Conservation (phyloP, 352 stramenopile species). For the Pythium guiyangense region DNA sequence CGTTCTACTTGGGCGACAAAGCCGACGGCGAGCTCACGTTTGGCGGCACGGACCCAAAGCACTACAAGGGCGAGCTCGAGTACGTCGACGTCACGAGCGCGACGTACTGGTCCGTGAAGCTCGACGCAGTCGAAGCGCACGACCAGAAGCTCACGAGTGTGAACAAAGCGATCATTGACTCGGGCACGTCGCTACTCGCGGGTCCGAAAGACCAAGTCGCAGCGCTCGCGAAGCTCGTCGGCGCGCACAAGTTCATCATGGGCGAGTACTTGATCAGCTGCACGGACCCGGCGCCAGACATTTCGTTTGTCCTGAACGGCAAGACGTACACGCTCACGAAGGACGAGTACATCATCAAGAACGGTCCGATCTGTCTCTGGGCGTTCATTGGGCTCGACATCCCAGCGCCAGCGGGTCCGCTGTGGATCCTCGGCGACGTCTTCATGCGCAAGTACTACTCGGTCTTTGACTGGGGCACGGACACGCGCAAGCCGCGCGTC, state of each 20-base stretch:
- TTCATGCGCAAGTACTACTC: conserved; percentile 94
- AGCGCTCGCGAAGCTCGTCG: conserved; percentile 18
- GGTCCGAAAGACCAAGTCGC: conserved; percentile 15
- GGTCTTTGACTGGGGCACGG: conserved; percentile 83
- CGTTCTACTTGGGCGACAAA: conserved; percentile 86
- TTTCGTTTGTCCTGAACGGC: conserved; percentile 87
- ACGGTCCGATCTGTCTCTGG: conserved; percentile 15
- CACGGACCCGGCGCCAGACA: conserved; percentile 69
- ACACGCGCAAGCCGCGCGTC: conserved; percentile 53
- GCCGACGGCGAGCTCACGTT: conserved; percentile 25
- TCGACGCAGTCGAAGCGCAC: conserved; percentile 33
- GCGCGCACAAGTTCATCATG: conserved; percentile 82
- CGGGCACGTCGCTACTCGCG: conserved; percentile 17
- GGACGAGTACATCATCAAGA: conserved; percentile 89
- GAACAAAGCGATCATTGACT: conserved; percentile 23
- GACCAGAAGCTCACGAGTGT: conserved; percentile 16
- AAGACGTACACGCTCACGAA: conserved; percentile 84
- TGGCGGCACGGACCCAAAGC: conserved; percentile 35
- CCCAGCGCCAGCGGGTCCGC: conserved; percentile 1
- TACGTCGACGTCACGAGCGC: conserved; percentile 40
- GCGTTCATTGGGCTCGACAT: conserved; percentile 13
- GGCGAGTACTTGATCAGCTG: conserved; percentile 94
- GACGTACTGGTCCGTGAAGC: conserved; percentile 23
- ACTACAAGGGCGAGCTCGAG: conserved; percentile 85
- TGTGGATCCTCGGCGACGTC: conserved; percentile 75